phyloP scores from a whole-genome alignment of 73 alveolate species.

The Durusdinium trenchii region DNA sequence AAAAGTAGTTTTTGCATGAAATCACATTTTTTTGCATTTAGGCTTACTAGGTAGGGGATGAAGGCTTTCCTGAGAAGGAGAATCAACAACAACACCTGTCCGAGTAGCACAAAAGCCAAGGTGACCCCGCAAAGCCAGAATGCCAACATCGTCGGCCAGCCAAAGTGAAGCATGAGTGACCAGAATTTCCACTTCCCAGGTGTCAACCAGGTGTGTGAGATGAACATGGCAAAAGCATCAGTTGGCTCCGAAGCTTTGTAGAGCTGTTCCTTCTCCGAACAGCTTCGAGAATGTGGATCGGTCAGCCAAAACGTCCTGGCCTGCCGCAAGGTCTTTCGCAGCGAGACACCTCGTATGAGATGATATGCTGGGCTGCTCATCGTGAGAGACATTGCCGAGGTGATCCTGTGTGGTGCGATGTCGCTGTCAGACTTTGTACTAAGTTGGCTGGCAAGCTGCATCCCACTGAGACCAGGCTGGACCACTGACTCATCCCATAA shows the following conservation, averaged over 20 bases:
- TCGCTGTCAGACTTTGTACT: neutral
- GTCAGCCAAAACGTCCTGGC: neutral
- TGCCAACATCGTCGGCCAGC: constrained; percentile 8
- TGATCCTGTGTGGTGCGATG: neutral
- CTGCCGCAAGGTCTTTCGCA: neutral
- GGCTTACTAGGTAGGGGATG: too few relatives aligned
- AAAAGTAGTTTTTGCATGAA: neutral
- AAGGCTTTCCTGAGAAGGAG: too few relatives aligned
- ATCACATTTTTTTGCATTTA: neutral
- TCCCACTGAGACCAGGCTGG: neutral
- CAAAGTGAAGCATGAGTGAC: neutral
- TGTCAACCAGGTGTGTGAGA: constrained; percentile 59
- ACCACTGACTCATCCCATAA: too few relatives aligned
- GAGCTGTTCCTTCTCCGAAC: neutral
- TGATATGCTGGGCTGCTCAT: neutral
- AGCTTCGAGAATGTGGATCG: neutral
- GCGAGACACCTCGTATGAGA: neutral
- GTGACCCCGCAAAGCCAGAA: neutral
- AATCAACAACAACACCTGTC: too few relatives aligned
- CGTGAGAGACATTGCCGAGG: neutral
- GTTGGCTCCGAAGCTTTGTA: neutral
- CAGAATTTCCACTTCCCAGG: constrained; percentile 9
- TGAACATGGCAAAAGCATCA: neutral
- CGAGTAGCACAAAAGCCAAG: neutral
- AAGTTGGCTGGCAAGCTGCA: neutral